phyloP scores from a whole-genome alignment of 257 asterid species.

The Forsythia viridissima region DNA sequence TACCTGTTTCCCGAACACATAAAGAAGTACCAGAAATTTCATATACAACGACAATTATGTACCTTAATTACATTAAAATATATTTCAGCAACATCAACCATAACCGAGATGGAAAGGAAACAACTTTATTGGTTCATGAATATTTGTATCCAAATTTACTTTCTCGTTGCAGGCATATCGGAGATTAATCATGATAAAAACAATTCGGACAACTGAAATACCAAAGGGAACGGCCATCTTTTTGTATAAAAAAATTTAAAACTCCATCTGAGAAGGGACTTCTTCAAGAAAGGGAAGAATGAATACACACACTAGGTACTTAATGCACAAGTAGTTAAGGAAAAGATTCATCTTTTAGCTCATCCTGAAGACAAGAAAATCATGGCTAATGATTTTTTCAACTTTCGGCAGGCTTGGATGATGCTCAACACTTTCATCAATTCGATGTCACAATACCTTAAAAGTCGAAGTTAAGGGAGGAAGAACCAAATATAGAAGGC shows the following conservation, averaged over 20 bases:
- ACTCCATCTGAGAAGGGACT: background rate
- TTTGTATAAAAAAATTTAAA: background rate
- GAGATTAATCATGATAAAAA: background rate
- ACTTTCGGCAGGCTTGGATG: background rate
- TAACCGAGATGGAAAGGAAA: background rate
- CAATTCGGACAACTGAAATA: background rate
- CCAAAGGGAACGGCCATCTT: background rate
- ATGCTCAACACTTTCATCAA: no score
- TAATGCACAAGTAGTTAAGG: background rate
- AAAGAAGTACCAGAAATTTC: background rate
- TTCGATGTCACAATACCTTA: background rate
- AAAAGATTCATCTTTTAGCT: background rate
- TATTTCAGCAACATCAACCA: background rate
- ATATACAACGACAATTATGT: background rate
- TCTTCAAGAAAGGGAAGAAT: background rate
- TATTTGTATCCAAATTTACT: background rate
- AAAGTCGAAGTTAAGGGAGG: background rate
- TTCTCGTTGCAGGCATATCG: background rate
- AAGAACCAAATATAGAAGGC: background rate
- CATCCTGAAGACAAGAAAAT: background rate
- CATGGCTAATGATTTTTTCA: background rate
- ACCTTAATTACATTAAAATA: background rate
- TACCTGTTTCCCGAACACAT: background rate
- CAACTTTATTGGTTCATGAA: background rate
- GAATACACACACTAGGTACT: background rate